Evolutionary conservation across 495 filamentous ascomycete genomes (phyloP).

Genomic region (Penicillium diatomitis): DNA sequence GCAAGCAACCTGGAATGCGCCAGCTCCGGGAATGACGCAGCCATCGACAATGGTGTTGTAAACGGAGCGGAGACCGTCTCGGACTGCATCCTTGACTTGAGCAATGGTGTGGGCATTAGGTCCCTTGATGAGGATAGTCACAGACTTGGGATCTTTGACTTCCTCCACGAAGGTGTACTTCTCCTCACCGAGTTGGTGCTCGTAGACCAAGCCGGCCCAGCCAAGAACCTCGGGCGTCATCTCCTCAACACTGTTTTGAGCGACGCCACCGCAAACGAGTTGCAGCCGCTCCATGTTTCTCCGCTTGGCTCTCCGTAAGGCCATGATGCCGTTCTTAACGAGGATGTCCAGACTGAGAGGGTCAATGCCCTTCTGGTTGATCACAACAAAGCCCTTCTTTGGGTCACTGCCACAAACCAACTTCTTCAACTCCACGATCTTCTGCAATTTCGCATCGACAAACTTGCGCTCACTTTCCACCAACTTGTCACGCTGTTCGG

Average conservation of each 20-base stretch:
- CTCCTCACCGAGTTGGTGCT: conserved; percentile 96
- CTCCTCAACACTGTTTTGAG: conserved; percentile 95
- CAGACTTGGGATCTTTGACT: conserved; percentile 96
- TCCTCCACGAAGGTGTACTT: conserved; percentile 99
- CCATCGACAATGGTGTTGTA: conserved; percentile 98
- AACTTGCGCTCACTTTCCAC: conserved; percentile 95
- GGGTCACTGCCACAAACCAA: conserved; percentile 89
- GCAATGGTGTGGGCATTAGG: conserved; percentile 94
- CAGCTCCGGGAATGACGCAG: conserved; percentile 88
- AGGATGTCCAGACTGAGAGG: conserved; percentile 89
- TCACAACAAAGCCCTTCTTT: conserved; percentile 93
- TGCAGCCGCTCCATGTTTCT: conserved; percentile 98
- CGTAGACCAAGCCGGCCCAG: conserved; percentile 94
- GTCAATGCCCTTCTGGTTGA: conserved; percentile 99
- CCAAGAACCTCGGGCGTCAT: conserved; percentile 80
- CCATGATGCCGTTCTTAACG: conserved; percentile 95
- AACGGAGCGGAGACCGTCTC: conserved; percentile 86
- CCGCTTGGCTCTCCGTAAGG: conserved; percentile 86
- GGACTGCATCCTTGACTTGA: conserved; percentile 94
- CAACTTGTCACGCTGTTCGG: conserved; percentile 92
- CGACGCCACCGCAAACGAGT: conserved; percentile 80
- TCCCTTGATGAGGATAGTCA: conserved; percentile 97
- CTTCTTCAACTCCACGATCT: conserved; percentile 98
- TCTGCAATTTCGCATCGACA: conserved; percentile 92
- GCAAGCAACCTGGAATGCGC: conserved; percentile 93